phyloP scores from a whole-genome alignment of 305 asterid genomes.

The Fraxinus floribunda region DNA sequence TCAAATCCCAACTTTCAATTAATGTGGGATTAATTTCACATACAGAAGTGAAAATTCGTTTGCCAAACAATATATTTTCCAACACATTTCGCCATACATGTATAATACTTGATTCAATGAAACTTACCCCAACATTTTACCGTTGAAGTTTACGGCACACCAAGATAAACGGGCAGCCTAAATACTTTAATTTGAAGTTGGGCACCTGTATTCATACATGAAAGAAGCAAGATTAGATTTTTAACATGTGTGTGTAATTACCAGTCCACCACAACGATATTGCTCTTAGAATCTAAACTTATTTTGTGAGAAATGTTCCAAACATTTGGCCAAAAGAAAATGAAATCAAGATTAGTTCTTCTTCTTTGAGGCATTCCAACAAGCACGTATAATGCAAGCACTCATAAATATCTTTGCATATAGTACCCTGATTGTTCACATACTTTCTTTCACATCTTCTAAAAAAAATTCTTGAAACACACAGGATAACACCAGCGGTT shows the following conservation, averaged over 20 bases:
- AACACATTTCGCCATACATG: neutral
- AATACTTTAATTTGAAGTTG: constrained; percentile 23
- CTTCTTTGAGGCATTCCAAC: constrained; percentile 29
- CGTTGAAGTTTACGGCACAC: constrained; percentile 20
- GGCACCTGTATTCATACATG: constrained; percentile 31
- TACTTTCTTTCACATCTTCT: neutral
- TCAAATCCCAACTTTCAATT: too few relatives aligned
- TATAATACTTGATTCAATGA: neutral
- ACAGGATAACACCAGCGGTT: neutral
- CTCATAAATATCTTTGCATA: neutral
- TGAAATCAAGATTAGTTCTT: neutral
- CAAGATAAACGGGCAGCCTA: constrained; percentile 28
- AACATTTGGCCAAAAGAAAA: neutral
- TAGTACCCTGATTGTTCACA: neutral
- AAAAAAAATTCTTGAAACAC: neutral
- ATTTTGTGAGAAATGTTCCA: neutral
- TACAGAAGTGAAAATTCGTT: too few relatives aligned
- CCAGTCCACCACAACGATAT: neutral
- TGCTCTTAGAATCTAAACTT: neutral
- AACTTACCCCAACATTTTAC: neutral
- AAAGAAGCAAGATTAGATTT: neutral
- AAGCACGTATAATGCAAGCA: constrained; percentile 25
- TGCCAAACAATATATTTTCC: too few relatives aligned
- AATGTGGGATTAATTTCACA: too few relatives aligned
- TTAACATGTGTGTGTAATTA: neutral